Base-by-base conservation (phyloP, 345 rosid species). In the Ailanthus altissimus region DNA sequence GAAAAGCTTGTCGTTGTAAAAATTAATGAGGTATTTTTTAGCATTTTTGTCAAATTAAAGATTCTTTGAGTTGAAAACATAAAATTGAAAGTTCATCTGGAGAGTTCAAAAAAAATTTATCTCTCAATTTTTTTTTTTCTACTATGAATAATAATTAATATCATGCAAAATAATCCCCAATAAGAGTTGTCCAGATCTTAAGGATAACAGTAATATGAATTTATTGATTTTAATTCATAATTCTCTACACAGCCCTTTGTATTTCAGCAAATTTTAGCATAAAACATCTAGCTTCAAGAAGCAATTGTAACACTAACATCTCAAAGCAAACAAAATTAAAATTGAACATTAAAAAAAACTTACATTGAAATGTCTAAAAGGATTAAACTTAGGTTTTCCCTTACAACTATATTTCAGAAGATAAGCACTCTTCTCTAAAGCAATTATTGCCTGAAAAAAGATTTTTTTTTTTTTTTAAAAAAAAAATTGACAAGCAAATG, bases 401-500 rank as follows among this genome's bases (percentile, higher is more conserved):
- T 95, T 90, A n/a, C 93, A 94, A 86, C 96, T 96, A 89, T 90
- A 92, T 81, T 93, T 95, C 82, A 92, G 84, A 63, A 95, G 91
- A 68, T 90, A 97, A 84, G 94, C 86, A 79, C 99, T 98, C 86
- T 89, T 93, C 89, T 93, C 92, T 89, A 95, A 83, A 74, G 94
- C 88, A 83, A 90, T 89, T 71, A 93, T 80, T 76, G 93, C 94
- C 99, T 95, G 86, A 32, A 62, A 32, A 32, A n/a, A n/a, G n/a
- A n/a, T n/a, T n/a, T n/a, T n/a, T n/a, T n/a, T n/a, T n/a, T n/a
- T n/a, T n/a, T n/a, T n/a, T n/a, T n/a, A n/a, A n/a, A 14, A 56
- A 53, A 53, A 15, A 53, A 53, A 53, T 6, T 56, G n/a, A 28
- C 6, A 36, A 57, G 46, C 5, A 21, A 10, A 13, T 0, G 43